Percentiles rank a stretch among this genome's conserved stretches.
phyloP scores from a whole-genome alignment of 345 rosid genomes.

The Boechera stricta region DNA sequence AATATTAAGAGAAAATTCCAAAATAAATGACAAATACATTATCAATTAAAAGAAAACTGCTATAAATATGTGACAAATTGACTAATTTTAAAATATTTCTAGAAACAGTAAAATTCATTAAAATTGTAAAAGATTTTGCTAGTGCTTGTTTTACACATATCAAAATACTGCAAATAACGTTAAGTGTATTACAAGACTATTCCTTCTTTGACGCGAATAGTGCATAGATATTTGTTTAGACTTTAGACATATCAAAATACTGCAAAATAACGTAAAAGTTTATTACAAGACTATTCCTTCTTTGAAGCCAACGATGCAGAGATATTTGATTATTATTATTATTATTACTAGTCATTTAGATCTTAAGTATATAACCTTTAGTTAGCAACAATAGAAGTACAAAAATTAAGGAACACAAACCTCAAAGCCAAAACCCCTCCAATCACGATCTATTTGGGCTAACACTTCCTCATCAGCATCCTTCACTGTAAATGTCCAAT shows the following conservation, averaged over 20 bases:
- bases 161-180: neutral
- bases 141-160: neutral
- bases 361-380: neutral
- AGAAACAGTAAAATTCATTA: neutral
- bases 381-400: neutral
- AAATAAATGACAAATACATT: neutral
- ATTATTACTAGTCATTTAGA: neutral
- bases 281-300: neutral
- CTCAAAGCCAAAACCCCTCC: constrained; percentile 99
- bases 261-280: too few species aligned
- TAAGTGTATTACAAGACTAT: too few species aligned
- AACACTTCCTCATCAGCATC: constrained; percentile 76
- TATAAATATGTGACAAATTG: too few species aligned
- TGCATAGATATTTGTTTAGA: too few species aligned
- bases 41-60: neutral
- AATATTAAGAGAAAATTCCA: neutral
- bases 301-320: neutral
- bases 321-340: neutral
- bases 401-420: constrained; percentile 41
- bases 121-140: neutral
- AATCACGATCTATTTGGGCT: constrained; percentile 89
- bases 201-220: too few species aligned
- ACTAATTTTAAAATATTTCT: too few species aligned
- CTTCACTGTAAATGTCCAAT: constrained; percentile 96
- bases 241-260: too few species aligned